phyloP scores from a whole-genome alignment of 208 protist genomes.

The Trypanosoma boissoni region DNA sequence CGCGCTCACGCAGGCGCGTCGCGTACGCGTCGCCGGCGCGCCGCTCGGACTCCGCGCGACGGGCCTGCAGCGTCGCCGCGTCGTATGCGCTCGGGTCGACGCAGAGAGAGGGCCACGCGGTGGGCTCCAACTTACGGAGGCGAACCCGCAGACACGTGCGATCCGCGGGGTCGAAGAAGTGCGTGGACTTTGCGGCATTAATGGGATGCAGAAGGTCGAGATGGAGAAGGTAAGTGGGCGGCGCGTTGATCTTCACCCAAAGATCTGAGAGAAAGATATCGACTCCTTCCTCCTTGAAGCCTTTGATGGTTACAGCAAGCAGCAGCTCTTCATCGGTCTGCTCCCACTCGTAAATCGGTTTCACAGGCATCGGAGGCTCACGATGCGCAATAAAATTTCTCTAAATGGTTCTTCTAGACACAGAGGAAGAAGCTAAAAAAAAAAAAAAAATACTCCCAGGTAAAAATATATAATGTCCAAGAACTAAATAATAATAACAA shows the following conservation, averaged over 20 bases:
- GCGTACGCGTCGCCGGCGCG: conserved; percentile 76
- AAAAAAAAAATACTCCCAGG: not conserved
- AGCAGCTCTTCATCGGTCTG: conserved; percentile 73
- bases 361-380: conserved; percentile 68
- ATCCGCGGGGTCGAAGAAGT: conserved; percentile 48
- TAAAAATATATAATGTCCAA: not conserved
- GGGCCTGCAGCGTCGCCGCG: conserved; percentile 38
- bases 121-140: conserved; percentile 54
- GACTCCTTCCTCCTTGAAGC: conserved; percentile 75
- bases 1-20: conserved; percentile 54
- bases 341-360: conserved; percentile 83
- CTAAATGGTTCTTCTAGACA: too few species aligned
- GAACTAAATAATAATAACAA: not conserved
- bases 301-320: conserved; percentile 73
- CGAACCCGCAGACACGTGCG: conserved; percentile 48
- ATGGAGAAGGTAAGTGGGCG: conserved; percentile 80
- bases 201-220: conserved; percentile 84
- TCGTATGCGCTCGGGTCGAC: conserved; percentile 22
- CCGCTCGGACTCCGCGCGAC: conserved; percentile 59
- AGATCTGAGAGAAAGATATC: conserved; percentile 83
- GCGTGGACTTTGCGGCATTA: conserved; percentile 41
- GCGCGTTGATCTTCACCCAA: conserved; percentile 84
- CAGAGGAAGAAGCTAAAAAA: conserved; percentile 8
- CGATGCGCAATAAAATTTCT: too few species aligned
- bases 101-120: conserved; percentile 64